Evolutionary conservation across 768 basidiomycete species (phyloP), one percentile per base, ranked within the genome.

Genomic region (Stropharia rugosoannulata): DNA sequence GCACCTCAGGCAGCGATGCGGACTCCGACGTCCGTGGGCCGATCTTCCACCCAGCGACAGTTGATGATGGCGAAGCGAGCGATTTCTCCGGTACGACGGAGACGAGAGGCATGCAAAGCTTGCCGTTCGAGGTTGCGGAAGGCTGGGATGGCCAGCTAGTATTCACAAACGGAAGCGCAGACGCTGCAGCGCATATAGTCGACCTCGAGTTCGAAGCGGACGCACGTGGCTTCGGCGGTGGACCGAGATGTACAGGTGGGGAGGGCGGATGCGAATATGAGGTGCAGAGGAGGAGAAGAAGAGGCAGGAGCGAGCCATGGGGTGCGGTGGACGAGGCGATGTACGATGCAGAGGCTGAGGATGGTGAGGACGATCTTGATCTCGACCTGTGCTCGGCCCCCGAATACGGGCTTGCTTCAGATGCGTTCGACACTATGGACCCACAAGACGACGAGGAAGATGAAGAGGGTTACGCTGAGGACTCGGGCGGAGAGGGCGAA

Each of bases 81-180:
- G 29, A 15, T 16, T 11, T 22, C 29, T 36, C 51, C 1, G 59
- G 59, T 32, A 56, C 57, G 40, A 63, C 62, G 1, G 62, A 60
- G 46, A 51, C 68, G 68, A 62, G 65, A 9, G 67, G 68, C 42
- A 42, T 56, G 70, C 15, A 72, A 51, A 77, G 73, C 64, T 75
- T 80, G 48, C 75, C 76, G n/a, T 82, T 91, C 52, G 85, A 88
- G 70, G 81, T 90, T 49, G 80, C 80, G 0, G 82, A 90, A 60
- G 80, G 81, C 40, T 89, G 87, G 86, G 86, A 89, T 62, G 87
- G 87, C n/a, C 83, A 85, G 65, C 74, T 89, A 47, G 78, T 86
- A 43, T 89, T 89, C 63, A 85, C 86, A 25, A 87, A 88, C 55
- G 85, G 84, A 11, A 70, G 80, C 10, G 70, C 70, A 12, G 80